Conservation (phyloP, 2,329 filamentous ascomycete species). For the Dothistroma pini region DNA sequence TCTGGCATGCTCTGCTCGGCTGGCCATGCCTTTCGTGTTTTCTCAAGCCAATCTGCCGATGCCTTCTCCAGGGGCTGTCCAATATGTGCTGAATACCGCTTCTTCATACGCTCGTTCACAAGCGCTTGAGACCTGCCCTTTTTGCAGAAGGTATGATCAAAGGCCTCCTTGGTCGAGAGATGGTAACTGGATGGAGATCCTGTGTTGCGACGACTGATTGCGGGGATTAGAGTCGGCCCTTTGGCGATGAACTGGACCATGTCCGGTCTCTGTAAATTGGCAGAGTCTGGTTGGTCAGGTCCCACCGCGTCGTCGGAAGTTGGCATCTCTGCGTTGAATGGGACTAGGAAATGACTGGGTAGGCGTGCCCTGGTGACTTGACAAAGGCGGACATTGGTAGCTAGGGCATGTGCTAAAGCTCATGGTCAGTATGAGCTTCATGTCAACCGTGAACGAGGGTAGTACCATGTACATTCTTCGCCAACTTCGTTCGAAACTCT, state of each 20-base stretch:
- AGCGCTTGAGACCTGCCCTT: conserved; percentile 3
- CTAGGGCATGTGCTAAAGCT: conserved; percentile 57
- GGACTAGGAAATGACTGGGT: conserved; percentile 60
- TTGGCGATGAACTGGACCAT: background rate
- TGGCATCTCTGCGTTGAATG: conserved; percentile 2
- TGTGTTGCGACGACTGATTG: background rate
- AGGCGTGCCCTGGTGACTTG: conserved; percentile 47
- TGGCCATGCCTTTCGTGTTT: background rate
- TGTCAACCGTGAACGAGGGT: background rate
- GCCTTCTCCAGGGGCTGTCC: background rate
- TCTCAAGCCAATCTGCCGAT: background rate
- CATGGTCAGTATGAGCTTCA: conserved; percentile 1
- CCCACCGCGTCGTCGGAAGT: background rate
- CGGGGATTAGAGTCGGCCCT: background rate
- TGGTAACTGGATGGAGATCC: background rate
- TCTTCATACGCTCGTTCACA: background rate
- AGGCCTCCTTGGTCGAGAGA: background rate
- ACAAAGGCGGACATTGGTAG: conserved; percentile 58
- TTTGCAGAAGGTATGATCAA: background rate
- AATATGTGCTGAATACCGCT: background rate
- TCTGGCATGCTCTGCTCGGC: background rate
- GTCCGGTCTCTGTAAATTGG: too few species aligned
- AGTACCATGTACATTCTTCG: conserved; percentile 62
- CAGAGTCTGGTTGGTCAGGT: background rate
- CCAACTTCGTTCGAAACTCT: conserved; percentile 57